phyloP scores from a whole-genome alignment of 2,329 filamentous ascomycete genomes.

The Coniella vitis region DNA sequence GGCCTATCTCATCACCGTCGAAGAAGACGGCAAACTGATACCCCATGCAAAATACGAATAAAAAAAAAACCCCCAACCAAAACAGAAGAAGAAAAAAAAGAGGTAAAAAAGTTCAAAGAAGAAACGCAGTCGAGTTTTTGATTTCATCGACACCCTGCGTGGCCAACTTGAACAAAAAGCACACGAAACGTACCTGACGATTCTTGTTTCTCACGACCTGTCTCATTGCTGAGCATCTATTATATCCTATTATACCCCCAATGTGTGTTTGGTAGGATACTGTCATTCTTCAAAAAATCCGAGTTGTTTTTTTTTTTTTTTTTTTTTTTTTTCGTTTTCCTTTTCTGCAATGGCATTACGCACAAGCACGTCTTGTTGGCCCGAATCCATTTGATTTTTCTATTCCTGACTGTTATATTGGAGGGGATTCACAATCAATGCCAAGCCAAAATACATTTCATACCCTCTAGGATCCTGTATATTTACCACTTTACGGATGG shows the following conservation, averaged over 20 bases:
- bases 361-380: no score
- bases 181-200: slow-evolving; percentile 7
- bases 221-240: not conserved
- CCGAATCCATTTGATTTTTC: no score
- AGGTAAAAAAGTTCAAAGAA: not conserved
- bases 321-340: not conserved
- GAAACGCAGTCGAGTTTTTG: not conserved
- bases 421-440: not conserved
- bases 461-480: not conserved
- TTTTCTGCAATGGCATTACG: not conserved
- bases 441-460: not conserved
- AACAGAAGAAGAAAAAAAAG: not conserved
- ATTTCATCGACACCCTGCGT: not conserved
- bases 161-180: not conserved
- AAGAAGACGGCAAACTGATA: no score
- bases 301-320: not conserved
- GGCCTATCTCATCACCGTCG: no score
- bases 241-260: slow-evolving; percentile 16
- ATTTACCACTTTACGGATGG: no score
- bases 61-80: not conserved
- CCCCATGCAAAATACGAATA: no score
- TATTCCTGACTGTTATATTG: not conserved
- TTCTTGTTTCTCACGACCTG: slow-evolving; percentile 1
- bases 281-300: not conserved
- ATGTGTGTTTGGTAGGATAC: slow-evolving; percentile 2